Percentiles rank a stretch among this genome's conserved stretches.
Conservation (phyloP, 306 rosid genomes). For the Comarum palustre region DNA sequence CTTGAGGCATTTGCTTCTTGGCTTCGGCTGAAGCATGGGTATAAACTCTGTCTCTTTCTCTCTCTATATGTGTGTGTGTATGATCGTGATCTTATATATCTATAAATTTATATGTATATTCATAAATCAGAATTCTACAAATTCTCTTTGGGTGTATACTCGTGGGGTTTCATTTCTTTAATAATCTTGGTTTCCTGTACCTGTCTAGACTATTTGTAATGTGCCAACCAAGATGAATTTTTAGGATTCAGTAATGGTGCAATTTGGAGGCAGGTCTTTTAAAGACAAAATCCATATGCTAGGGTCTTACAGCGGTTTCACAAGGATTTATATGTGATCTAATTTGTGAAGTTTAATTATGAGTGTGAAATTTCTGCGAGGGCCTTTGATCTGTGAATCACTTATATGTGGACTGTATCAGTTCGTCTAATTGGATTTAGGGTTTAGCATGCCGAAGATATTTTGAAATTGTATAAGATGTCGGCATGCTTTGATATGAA, state of each 20-base stretch:
- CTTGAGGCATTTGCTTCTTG: slow-evolving; percentile 99
- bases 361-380: not conserved
- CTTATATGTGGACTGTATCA: not conserved
- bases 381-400: slow-evolving; percentile 4
- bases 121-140: not conserved
- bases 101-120: too few relatives aligned
- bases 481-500: too few relatives aligned
- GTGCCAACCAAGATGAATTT: not conserved
- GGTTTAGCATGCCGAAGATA: not conserved
- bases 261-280: not conserved
- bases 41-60: slow-evolving; percentile 25
- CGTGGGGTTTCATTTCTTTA: not conserved
- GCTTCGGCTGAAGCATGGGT: slow-evolving; percentile 99
- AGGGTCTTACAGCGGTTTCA: not conserved
- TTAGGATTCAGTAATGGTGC: not conserved
- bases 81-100: not conserved
- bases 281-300: not conserved
- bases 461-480: not conserved
- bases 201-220: not conserved
- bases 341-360: not conserved
- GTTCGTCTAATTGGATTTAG: not conserved
- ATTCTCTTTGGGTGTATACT: not conserved
- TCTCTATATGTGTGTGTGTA: not conserved
- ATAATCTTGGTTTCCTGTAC: slow-evolving; percentile 8
- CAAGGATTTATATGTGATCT: not conserved